These are phyloP conservation scores for Phytophthora tentaculata DNA, from an alignment of 352 stramenopile genomes.

Conservation along the genomic window DNA sequence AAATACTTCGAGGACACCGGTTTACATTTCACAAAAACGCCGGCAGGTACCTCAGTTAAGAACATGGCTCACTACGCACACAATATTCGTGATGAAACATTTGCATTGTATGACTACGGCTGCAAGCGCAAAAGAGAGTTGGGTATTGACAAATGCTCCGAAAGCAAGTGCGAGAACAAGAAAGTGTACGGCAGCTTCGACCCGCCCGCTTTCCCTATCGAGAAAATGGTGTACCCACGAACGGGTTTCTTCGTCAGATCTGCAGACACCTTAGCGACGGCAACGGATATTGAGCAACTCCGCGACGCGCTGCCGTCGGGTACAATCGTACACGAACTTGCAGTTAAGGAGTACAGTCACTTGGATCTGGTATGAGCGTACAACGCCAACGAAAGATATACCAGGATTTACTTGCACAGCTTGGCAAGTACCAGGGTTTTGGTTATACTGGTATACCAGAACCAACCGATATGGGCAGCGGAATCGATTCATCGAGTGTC, in stretches of 20 bases:
- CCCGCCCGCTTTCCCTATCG: conserved; percentile 33
- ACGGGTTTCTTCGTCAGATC: conserved; percentile 46
- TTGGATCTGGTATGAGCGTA: conserved; percentile 59
- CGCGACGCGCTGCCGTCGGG: conserved; percentile 38
- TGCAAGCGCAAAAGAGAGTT: conserved; percentile 39
- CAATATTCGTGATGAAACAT: conserved; percentile 52
- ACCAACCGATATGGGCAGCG: neutral
- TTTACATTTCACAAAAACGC: conserved; percentile 64
- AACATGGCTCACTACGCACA: conserved; percentile 63
- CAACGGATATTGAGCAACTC: conserved; percentile 44
- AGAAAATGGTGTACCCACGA: conserved; percentile 43
- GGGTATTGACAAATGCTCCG: conserved; percentile 34
- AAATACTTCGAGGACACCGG: conserved; percentile 51
- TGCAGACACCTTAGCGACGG: conserved; percentile 48
- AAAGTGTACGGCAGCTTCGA: conserved; percentile 48
- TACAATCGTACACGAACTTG: conserved; percentile 49
- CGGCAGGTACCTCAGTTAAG: conserved; percentile 59
- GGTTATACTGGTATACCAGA: conserved; percentile 30
- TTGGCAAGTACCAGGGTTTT: conserved; percentile 43
- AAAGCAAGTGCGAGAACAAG: conserved; percentile 51
- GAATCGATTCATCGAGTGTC: neutral
- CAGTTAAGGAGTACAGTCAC: conserved; percentile 52
- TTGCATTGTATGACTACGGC: conserved; percentile 58
- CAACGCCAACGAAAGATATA: conserved; percentile 55
- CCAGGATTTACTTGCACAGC: conserved; percentile 45